These are phyloP conservation scores for Phanerochaete carnosa DNA, from an alignment of 768 basidiomycete species.

Conservation along the genomic window DNA sequence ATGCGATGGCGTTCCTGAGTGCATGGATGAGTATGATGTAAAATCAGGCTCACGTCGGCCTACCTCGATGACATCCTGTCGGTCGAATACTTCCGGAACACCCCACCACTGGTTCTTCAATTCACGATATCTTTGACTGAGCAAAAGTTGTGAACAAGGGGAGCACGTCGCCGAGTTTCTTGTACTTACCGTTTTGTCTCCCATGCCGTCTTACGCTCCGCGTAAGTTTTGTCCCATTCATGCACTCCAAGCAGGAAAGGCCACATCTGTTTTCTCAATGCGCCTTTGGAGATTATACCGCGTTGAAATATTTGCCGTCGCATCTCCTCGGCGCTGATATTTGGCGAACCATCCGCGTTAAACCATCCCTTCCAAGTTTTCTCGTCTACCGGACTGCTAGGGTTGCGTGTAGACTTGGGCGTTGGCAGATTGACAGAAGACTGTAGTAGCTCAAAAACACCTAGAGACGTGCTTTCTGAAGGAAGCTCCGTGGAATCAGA, in stretches of 20 bases:
- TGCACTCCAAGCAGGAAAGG: conserved; percentile 85
- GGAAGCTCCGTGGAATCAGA: conserved; percentile 45
- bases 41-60: conserved; percentile 25
- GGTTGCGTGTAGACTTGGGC: conserved; percentile 81
- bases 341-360: conserved; percentile 63
- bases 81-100: conserved; percentile 76
- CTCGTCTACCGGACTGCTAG: conserved; percentile 71
- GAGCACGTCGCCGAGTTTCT: neutral
- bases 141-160: neutral
- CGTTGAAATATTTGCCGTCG: conserved; percentile 74
- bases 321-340: conserved; percentile 65
- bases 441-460: conserved; percentile 84
- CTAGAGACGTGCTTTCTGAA: conserved; percentile 72
- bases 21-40: conserved; percentile 2
- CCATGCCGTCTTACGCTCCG: conserved; percentile 61
- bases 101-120: conserved; percentile 83
- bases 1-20: conserved; percentile 83
- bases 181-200: conserved; percentile 54
- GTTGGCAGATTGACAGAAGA: conserved; percentile 76
- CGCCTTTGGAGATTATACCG: conserved; percentile 54
- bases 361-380: conserved; percentile 80
- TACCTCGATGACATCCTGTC: conserved; percentile 80
- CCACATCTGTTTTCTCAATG: conserved; percentile 76
- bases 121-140: conserved; percentile 64
- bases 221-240: conserved; percentile 69